Evolutionary conservation across 805 yeast species (phyloP).

Genomic region (Lachancea lanzarotensis): DNA sequence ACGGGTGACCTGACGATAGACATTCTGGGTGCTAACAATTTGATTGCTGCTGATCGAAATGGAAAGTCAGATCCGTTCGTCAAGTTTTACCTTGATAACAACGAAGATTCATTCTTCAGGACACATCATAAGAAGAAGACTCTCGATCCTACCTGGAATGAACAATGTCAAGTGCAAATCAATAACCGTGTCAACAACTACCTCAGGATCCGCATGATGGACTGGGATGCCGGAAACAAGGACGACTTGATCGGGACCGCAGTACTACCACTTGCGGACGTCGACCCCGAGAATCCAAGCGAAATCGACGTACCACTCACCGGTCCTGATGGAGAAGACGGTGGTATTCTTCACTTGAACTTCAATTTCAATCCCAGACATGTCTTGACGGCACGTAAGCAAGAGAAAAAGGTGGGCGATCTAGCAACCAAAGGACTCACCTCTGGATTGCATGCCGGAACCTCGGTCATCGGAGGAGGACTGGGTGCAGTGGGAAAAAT

Average conservation of each 20-base stretch:
- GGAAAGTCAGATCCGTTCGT: constrained; percentile 94
- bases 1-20: constrained; percentile 63
- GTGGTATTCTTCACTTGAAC: constrained; percentile 57
- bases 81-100: constrained; percentile 60
- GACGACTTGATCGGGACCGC: constrained; percentile 79
- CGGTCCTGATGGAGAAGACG: constrained; percentile 37
- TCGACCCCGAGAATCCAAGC: constrained; percentile 51
- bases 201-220: constrained; percentile 55
- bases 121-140: constrained; percentile 82
- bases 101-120: constrained; percentile 53
- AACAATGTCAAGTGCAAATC: constrained; percentile 49
- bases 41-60: constrained; percentile 81
- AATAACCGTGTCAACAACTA: constrained; percentile 55
- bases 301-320: constrained; percentile 47
- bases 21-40: constrained; percentile 55
- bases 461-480: constrained; percentile 39
- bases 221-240: constrained; percentile 90
- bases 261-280: constrained; percentile 46
- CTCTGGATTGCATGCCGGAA: constrained; percentile 40
- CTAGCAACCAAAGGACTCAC: constrained; percentile 48
- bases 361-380: constrained; percentile 67
- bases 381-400: constrained; percentile 40
- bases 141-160: constrained; percentile 86
- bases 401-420: constrained; percentile 38
- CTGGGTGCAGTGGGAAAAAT: constrained; percentile 39